Evolutionary conservation across 345 rosid genomes (phyloP), one percentile per base, ranked within the genome.

Genomic region (Isatis tinctoria): DNA sequence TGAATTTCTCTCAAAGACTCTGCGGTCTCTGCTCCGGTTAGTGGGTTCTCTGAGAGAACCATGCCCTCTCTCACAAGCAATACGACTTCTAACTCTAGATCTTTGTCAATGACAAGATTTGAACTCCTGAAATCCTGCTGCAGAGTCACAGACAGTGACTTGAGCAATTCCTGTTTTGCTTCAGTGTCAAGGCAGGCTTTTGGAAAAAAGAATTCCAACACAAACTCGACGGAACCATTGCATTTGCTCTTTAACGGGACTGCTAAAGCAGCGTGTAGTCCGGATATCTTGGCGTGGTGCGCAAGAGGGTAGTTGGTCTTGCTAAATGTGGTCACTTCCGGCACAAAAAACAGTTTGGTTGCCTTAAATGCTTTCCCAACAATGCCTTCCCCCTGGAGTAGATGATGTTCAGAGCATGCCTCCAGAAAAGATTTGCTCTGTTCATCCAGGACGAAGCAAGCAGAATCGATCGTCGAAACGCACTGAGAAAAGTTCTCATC

Each of bases 341-440:
- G 67, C 36, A 86, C 84, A 73, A 89, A 91, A 70, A 90, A 88
- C 56, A 85, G 90, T 67, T 82, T 88, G 74, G 75, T 81, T 10
- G 70, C 75, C 12, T 60, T 28, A 63, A 91, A 89, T 53, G 94
- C 92, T 84, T 70, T 87, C 64, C 98, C 98, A 39, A 89, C 98
- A 54, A 93, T 77, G 44, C 98, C 98, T 77, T 91, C 89, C 69
- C 85, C 94, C 32, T 74, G 79, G 52, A 74, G 78, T 59, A 89
- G 90, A 86, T 85, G 92, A 62, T 91, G 94, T 84, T 91, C 96
- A 4, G 94, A 93, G 82, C 97, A 89, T 11, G 92, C 97, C 51
- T 79, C 81, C 59, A 72, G 88, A 80, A 93, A 93, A 16, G 14
- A 80, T 3, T 35, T 54, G 62, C 84, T 74, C n/a, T 79, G 72